phyloP scores from a whole-genome alignment of 257 asterid genomes.

The Rhazya stricta region DNA sequence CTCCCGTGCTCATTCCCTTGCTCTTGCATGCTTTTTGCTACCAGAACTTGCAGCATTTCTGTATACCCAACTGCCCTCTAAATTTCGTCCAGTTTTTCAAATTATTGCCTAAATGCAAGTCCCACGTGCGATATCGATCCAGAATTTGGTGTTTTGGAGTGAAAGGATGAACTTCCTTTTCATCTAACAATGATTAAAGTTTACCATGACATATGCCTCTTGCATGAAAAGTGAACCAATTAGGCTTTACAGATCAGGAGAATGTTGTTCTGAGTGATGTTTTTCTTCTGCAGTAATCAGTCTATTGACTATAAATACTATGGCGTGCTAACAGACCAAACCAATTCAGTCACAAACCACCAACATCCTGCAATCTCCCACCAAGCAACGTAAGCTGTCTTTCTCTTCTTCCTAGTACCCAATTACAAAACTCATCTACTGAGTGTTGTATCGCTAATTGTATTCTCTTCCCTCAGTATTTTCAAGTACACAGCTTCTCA shows the following conservation, averaged over 20 bases:
- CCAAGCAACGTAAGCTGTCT: neutral
- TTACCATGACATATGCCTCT: conserved; percentile 2
- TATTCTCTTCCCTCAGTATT: neutral
- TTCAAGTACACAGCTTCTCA: neutral
- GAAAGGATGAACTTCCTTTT: neutral
- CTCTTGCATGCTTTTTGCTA: neutral
- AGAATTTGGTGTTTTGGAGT: neutral
- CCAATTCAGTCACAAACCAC: neutral
- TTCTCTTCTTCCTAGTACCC: neutral
- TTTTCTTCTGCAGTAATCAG: neutral
- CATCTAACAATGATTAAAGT: neutral
- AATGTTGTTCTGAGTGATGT: neutral
- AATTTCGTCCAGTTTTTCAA: no score
- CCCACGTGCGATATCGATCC: conserved; percentile 7
- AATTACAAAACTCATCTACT: neutral
- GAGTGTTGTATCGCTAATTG: neutral
- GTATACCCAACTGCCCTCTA: neutral
- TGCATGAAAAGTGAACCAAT: neutral
- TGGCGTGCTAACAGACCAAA: neutral
- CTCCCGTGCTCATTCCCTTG: conserved; percentile 15
- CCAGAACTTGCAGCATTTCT: neutral
- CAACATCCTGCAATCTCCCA: neutral
- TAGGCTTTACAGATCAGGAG: conserved; percentile 9
- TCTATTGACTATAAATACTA: neutral
- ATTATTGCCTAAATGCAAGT: conserved; percentile 7